Evolutionary conservation across 2,329 filamentous ascomycete species (phyloP), one percentile per base, ranked within the genome.

Genomic region (Pyricularia pennisetigena): DNA sequence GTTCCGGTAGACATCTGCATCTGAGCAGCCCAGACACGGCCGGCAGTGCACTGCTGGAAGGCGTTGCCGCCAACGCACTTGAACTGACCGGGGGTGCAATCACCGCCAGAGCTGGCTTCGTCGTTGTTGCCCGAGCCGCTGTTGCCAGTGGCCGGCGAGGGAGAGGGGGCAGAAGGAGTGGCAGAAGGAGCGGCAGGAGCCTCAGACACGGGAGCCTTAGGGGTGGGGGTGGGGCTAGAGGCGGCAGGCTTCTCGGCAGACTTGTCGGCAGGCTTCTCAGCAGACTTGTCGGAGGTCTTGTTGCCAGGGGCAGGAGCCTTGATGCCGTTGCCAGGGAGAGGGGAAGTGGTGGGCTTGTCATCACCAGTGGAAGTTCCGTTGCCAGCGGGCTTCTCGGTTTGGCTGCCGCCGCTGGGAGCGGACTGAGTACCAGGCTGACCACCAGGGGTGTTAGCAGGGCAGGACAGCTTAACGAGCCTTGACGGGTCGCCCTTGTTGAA

Each of bases 1-100:
- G 81, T 84, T 68, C 84, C 84, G 0, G 75, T 69, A 0, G 83
- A 78, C 74, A 86, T 76, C 5, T 74, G 67, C 73, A 80, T 77
- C 66, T 75, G 68, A 4, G 71, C 70, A 1, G 81, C 79, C 83
- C 83, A 86, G 28, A 73, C 64, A 32, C 26, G 16, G 28, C 83
- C 83, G 67, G 76, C 80, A 28, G 82, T 83, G 72, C 84, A 86
- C 69, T 80, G 82, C 76, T 85, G 83, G 79, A 83, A 86, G 23
- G 78, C 75, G n/a, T 70, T 73, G 30, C 66, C 66, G 68, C 82
- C 76, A 66, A 84, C 74, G 74, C 84, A 86, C 76, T 82, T 81
- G 81, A 82, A 85, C 23, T 72, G 68, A 68, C 84, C 84, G 20
- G 76, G 68, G 64, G 74, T 76, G 79, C 84, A 85, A 67, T 80